phyloP scores from a whole-genome alignment of 345 rosid species.

The Lenwebbia sp. region DNA sequence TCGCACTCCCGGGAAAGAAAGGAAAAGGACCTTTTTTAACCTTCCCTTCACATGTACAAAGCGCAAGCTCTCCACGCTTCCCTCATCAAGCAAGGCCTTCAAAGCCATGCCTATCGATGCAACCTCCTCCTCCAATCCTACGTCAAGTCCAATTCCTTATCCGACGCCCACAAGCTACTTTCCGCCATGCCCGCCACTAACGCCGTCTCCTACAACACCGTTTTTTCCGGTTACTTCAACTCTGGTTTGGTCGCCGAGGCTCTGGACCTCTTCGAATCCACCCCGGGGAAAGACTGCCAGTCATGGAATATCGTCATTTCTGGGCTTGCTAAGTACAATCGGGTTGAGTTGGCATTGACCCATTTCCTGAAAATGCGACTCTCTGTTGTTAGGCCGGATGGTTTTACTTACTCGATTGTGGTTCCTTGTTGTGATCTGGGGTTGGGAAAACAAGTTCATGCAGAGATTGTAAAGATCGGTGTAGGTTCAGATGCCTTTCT shows the following conservation, averaged over 20 bases:
- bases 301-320: slow-evolving; percentile 37
- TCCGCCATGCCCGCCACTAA: background rate
- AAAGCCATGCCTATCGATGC: background rate
- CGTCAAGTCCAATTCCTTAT: background rate
- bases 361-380: slow-evolving; percentile 16
- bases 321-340: slow-evolving; percentile 11
- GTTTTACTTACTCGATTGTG: slow-evolving; percentile 22
- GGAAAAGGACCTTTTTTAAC: background rate
- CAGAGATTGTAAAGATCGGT: slow-evolving; percentile 24
- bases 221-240: slow-evolving; percentile 26
- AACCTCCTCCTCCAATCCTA: slow-evolving; percentile 1
- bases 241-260: slow-evolving; percentile 20
- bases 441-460: slow-evolving; percentile 11
- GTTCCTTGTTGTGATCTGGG: slow-evolving; percentile 15
- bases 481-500: slow-evolving; percentile 23
- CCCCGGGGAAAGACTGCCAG: slow-evolving; percentile 12
- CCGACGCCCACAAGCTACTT: background rate
- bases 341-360: slow-evolving; percentile 17
- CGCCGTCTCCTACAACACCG: slow-evolving; percentile 28
- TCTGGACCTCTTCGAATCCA: slow-evolving; percentile 9
- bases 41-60: background rate
- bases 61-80: background rate
- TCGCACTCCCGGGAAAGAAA: background rate
- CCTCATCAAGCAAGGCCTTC: background rate
- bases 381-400: slow-evolving; percentile 28